Percentiles rank a stretch among this genome's conserved stretches.
Conservation (phyloP, 371 early-diverging fungal species). For the Rhizopus sp. region DNA sequence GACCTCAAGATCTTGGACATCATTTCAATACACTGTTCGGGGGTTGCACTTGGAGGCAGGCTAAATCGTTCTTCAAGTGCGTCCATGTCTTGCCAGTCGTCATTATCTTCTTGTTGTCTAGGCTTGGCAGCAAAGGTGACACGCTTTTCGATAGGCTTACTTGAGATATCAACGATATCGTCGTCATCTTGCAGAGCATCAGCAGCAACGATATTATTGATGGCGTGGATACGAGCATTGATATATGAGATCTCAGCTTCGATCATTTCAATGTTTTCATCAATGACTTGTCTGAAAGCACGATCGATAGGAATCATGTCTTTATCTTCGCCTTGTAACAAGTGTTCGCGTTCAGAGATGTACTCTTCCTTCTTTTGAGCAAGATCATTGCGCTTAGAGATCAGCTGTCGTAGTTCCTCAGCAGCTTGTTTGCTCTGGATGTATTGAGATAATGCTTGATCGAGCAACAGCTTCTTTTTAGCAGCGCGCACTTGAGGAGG, state of each 20-base stretch:
- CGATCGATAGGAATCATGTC: conserved; percentile 40
- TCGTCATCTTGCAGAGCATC: conserved; percentile 50
- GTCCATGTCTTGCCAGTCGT: conserved; percentile 33
- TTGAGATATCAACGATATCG: conserved; percentile 21
- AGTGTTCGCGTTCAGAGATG: conserved; percentile 62
- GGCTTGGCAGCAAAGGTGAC: conserved; percentile 37
- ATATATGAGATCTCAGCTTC: conserved; percentile 79
- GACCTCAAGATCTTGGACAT: conserved; percentile 62
- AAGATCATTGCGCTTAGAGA: conserved; percentile 57
- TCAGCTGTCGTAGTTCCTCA: conserved; percentile 41
- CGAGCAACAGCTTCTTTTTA: conserved; percentile 60
- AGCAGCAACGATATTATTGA: conserved; percentile 69
- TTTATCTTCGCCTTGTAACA: conserved; percentile 49
- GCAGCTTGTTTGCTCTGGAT: conserved; percentile 50
- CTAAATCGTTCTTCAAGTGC: conserved; percentile 50
- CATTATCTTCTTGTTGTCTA: conserved; percentile 10
- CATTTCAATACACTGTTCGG: conserved; percentile 49
- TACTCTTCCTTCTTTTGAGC: conserved; percentile 66
- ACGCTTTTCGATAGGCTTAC: conserved; percentile 24
- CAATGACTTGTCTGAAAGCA: conserved; percentile 69
- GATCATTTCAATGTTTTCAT: conserved; percentile 81
- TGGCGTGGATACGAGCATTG: conserved; percentile 67
- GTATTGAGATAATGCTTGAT: conserved; percentile 48
- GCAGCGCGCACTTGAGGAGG: conserved; percentile 34
- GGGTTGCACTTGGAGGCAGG: conserved; percentile 42